Base-by-base conservation (phyloP, 2,329 filamentous ascomycete genomes). In the Venturia oleaginea region DNA sequence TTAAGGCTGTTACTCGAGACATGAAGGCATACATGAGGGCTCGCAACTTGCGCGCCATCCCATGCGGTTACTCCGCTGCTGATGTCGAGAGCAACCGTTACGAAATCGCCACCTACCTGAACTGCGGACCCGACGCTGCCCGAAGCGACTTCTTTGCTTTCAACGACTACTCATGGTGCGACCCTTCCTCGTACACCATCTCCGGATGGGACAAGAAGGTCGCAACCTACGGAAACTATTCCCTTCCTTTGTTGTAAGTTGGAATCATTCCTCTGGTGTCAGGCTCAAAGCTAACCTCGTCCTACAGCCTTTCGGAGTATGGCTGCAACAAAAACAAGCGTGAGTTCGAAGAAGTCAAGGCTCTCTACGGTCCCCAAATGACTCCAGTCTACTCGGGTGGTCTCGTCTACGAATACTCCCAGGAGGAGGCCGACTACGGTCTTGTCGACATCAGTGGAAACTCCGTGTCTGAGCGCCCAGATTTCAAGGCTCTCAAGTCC, bases 381-480 rank as follows among this genome's bases (percentile, higher is more conserved):
- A 92, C 88, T 8, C 70, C 76, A 22, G 92, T 97, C 71, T 97
- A 96, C 84, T 97, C 92, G 48, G 94, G 94, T 71, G 94, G 94
- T 75, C 84, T 99, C 46, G 90, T 97, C 76, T 99, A 97, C 79
- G 92, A 97, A 78, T 99, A 96, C 81, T 87, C 89, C 11, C 79
- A 89, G 72, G 91, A 95, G 77, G 81, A 82, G 67, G 91, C 87
- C 78, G 82, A 87, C 57, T 97, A 86, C 76, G 93, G 92, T 68
- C 87, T 96, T 66, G 91, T 92, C 73, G 78, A 84, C 65, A 80
- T 94, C 72, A 30, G 19, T 22, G 83, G 81, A 67, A 71, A 76
- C 73, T 76, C 76, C 34, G 82, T 89, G 65, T 78, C 78, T 38
- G 83, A 88, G 68, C 77, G 81, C 40, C 67, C 76, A 48, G 90